Conservation (phyloP, 257 asterid species). For the Linderniella brevidens region DNA sequence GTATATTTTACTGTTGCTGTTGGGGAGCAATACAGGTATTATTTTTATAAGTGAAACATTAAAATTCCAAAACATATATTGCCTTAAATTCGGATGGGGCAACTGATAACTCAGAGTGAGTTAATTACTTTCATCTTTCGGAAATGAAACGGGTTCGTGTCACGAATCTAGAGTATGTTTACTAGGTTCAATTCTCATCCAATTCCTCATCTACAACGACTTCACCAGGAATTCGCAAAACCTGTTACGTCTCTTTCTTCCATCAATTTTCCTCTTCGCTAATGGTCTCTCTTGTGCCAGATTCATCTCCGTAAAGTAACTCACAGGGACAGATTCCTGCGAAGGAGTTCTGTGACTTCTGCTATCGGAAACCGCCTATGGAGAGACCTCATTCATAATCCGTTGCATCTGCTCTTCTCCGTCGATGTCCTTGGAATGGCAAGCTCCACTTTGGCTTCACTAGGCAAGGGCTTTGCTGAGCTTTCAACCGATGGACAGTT, state of each 20-base stretch:
- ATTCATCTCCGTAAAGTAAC: slow-evolving; percentile 84
- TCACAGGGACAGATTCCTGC: slow-evolving; percentile 68
- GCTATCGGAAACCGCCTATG: slow-evolving; percentile 73
- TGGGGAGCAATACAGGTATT: no score
- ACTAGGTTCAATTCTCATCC: no score
- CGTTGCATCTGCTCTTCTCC: slow-evolving; percentile 77
- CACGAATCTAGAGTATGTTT: neutral
- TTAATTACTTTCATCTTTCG: no score
- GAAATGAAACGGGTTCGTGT: no score
- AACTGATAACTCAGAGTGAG: no score
- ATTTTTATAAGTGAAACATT: no score
- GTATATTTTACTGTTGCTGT: no score
- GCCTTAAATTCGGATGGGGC: no score
- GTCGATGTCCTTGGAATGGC: slow-evolving; percentile 95
- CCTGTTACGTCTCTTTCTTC: slow-evolving; percentile 6
- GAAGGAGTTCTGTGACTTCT: slow-evolving; percentile 74
- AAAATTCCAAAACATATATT: no score
- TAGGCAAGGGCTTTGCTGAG: slow-evolving; percentile 97
- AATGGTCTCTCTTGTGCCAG: slow-evolving; percentile 18
- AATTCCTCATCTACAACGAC: no score
- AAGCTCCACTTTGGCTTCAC: slow-evolving; percentile 93
- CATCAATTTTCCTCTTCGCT: neutral
- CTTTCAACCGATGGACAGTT: slow-evolving; percentile 98
- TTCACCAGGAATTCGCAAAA: neutral
- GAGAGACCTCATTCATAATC: slow-evolving; percentile 96